These are phyloP conservation scores for Evansstolkia leycettana DNA, from an alignment of 495 filamentous ascomycete species.

Conservation along the genomic window DNA sequence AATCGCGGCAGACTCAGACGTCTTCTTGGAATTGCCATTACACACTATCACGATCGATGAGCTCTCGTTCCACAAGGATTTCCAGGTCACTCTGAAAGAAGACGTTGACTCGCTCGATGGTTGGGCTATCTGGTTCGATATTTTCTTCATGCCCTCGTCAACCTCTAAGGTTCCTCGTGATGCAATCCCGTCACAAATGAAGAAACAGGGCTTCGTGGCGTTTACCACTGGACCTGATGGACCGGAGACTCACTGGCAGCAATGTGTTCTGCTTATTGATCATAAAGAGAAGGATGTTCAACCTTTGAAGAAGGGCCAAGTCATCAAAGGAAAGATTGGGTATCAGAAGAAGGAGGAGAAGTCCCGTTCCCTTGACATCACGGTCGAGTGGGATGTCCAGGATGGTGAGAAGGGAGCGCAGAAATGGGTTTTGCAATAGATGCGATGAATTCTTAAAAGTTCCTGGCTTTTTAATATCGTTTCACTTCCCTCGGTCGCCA, in stretches of 20 bases:
- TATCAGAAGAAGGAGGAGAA: constrained; percentile 37
- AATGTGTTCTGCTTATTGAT: constrained; percentile 34
- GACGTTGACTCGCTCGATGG: constrained; percentile 47
- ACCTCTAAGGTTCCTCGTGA: constrained; percentile 31
- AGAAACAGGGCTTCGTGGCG: constrained; percentile 34
- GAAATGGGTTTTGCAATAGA: constrained; percentile 24
- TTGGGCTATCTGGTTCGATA: constrained; percentile 54
- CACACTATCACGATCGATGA: constrained; percentile 44
- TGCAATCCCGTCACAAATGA: constrained; percentile 27
- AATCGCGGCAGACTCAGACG: constrained; percentile 32
- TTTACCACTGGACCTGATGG: constrained; percentile 42
- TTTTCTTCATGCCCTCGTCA: constrained; percentile 43
- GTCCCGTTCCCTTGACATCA: constrained; percentile 35
- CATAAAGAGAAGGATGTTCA: constrained; percentile 20
- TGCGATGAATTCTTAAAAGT: neutral
- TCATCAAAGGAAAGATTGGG: constrained; percentile 32
- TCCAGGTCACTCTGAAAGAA: constrained; percentile 38
- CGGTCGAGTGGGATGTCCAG: constrained; percentile 32
- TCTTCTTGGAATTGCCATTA: constrained; percentile 45
- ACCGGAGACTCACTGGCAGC: constrained; percentile 44
- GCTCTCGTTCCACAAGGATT: constrained; percentile 43
- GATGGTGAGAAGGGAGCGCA: constrained; percentile 21
- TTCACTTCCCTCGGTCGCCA: neutral
- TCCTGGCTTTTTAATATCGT: constrained; percentile 1
- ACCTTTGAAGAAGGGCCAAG: constrained; percentile 37